Evolutionary conservation across 805 yeast genomes (phyloP), one percentile per base, ranked within the genome.

Genomic region (Schwanniomyces vanrijiae): DNA sequence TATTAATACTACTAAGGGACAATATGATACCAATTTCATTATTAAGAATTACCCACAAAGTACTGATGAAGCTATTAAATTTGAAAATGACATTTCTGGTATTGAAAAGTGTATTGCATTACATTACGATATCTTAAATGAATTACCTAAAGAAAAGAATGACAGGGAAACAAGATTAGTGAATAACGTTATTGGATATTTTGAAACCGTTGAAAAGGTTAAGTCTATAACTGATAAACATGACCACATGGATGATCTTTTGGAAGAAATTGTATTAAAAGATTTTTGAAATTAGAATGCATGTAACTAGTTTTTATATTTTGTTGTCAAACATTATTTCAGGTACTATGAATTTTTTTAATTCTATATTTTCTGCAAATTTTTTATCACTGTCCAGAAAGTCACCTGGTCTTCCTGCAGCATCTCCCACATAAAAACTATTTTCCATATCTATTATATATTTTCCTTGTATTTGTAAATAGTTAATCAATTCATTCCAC

Each of bases 371-470:
- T 37, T 71, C 52, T 0, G 98, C 97, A 73, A 91, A 91, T 46
- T 50, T 60, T 52, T 61, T 64, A 63, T 92, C 99, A 42, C 87
- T 80, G 55, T 88, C 90, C 73, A 94, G 88, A 60, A 85, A 87
- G 64, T 92, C 98, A 0, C 59, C 64, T 1, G 61, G 58, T 44
- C 98, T 73, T 0, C 98, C 99, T 5, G 97, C 98, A 0, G 98
- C 98, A 69, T 92, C 99, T 5, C 99, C 99, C n/a, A 90, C 91
- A 62, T 68, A 94, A 45, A 83, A 72, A 43, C 88, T 79, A 8
- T 64, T 53, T 0, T 60, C 66, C 42, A 60, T 42, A 55, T 82
- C 83, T 2, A 83, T 54, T 0, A 53, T 51, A 2, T 59, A 56
- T 0, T 42, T n/a, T 5, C 26, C 43, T 22, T 50, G 16, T 44